Evolutionary conservation across 2,329 filamentous ascomycete genomes (phyloP).

Genomic region (Colletotrichum sp.): DNA sequence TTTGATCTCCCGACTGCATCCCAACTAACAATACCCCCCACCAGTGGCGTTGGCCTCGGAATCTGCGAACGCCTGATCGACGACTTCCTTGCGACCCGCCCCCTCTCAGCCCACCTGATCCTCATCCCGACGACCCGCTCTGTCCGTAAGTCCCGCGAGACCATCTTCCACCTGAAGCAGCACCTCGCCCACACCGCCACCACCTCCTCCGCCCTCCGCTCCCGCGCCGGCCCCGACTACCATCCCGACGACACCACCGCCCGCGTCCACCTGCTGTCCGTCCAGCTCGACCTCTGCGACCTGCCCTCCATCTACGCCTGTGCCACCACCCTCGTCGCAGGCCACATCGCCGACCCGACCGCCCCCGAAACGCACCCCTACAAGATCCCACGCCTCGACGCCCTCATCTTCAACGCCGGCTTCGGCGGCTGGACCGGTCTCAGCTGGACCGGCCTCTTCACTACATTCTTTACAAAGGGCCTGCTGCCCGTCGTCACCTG

Average conservation of each 20-base stretch:
- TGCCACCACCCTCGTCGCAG: slow-evolving; percentile 49
- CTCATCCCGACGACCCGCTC: slow-evolving; percentile 86
- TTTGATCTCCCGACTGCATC: background rate
- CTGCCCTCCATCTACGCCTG: slow-evolving; percentile 54
- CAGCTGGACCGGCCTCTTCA: slow-evolving; percentile 66
- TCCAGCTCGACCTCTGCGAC: slow-evolving; percentile 66
- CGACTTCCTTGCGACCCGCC: slow-evolving; percentile 77
- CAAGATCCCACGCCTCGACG: slow-evolving; percentile 74
- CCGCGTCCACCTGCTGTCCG: slow-evolving; percentile 62
- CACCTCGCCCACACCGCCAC: slow-evolving; percentile 60
- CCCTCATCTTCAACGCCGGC: slow-evolving; percentile 84
- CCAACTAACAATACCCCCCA: background rate
- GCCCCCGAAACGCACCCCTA: slow-evolving; percentile 33
- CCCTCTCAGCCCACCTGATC: slow-evolving; percentile 71
- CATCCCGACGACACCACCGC: slow-evolving; percentile 45
- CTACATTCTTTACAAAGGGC: slow-evolving; percentile 59
- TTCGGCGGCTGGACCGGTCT: slow-evolving; percentile 86
- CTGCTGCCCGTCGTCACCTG: slow-evolving; percentile 73
- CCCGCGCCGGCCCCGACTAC: slow-evolving; percentile 39
- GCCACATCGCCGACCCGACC: slow-evolving; percentile 49
- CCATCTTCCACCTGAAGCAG: slow-evolving; percentile 65
- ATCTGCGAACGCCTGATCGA: slow-evolving; percentile 87
- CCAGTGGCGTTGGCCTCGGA: slow-evolving; percentile 84
- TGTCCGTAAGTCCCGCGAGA: slow-evolving; percentile 73
- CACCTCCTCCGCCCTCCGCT: slow-evolving; percentile 39